A percentile compares a stretch with the other conserved stretches of the same genome.
Evolutionary conservation across 1,284 basidiomycete species (phyloP).

Genomic region (Mycena sp.): DNA sequence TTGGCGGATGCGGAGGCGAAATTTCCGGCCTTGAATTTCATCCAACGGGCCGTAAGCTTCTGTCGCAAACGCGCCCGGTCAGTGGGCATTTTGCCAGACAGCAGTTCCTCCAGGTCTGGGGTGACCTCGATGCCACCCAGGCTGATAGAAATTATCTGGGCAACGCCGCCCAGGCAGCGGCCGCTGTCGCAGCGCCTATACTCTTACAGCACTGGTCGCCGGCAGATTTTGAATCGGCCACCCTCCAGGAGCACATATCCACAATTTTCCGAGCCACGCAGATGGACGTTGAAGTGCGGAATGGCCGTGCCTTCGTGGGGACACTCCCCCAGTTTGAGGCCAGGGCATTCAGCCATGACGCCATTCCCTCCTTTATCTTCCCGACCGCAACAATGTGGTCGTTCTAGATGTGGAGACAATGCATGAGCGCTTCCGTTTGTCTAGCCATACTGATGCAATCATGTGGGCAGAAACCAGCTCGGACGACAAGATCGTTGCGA

Average conservation of each 20-base stretch:
- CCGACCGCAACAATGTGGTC: neutral
- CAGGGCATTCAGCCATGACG: constrained; percentile 23
- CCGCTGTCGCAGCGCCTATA: neutral
- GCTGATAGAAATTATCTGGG: neutral
- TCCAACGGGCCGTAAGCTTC: constrained; percentile 3
- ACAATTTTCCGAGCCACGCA: constrained; percentile 3
- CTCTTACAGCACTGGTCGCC: constrained; percentile 1
- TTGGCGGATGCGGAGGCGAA: neutral
- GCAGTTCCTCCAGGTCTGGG: neutral
- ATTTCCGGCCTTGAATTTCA: constrained; percentile 8
- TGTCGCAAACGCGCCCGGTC: neutral
- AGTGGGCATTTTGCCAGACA: neutral
- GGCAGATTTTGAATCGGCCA: neutral
- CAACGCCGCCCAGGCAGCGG: neutral
- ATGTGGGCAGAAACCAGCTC: constrained; percentile 25
- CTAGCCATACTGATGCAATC: constrained; percentile 18
- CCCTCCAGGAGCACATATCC: neutral
- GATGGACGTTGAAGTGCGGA: neutral
- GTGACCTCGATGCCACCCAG: constrained; percentile 3
- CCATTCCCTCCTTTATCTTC: constrained; percentile 2
- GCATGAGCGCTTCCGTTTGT: constrained; percentile 12
- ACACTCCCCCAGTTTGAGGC: neutral
- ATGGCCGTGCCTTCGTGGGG: constrained; percentile 1
- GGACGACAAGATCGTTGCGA: constrained; percentile 20
- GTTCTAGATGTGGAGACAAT: constrained; percentile 15